phyloP scores from a whole-genome alignment of 768 basidiomycete species.

The Leccinum pellstonianum region DNA sequence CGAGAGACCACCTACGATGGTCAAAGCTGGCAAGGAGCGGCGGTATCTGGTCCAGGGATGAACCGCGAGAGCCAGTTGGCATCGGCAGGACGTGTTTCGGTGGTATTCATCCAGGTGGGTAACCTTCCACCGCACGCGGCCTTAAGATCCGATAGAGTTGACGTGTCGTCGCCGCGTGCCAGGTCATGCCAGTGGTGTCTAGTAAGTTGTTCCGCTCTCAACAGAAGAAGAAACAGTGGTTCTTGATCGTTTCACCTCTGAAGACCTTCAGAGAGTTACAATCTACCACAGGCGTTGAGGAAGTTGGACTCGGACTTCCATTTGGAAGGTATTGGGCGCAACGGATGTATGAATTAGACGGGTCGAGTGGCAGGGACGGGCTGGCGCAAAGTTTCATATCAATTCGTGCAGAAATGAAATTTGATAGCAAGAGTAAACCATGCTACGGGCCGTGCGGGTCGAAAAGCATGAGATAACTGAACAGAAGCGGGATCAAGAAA shows the following conservation, averaged over 20 bases:
- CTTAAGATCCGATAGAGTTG: background rate
- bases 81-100: background rate
- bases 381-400: background rate
- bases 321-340: constrained; percentile 2
- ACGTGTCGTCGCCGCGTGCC: background rate
- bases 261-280: background rate
- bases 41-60: background rate
- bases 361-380: constrained; percentile 5
- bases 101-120: background rate
- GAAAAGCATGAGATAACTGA: background rate
- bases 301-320: constrained; percentile 3
- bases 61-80: background rate
- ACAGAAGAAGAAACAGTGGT: background rate
- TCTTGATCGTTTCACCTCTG: background rate
- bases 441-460: background rate
- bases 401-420: background rate
- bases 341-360: background rate
- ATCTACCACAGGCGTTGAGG: background rate
- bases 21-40: background rate
- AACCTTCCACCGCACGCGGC: background rate
- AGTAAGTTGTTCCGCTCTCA: background rate
- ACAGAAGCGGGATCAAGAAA: background rate
- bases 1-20: constrained; percentile 24
- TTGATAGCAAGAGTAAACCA: background rate
- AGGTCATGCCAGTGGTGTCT: background rate